Conservation (phyloP, 495 filamentous ascomycete species). For the Lepidopterella palustris region DNA sequence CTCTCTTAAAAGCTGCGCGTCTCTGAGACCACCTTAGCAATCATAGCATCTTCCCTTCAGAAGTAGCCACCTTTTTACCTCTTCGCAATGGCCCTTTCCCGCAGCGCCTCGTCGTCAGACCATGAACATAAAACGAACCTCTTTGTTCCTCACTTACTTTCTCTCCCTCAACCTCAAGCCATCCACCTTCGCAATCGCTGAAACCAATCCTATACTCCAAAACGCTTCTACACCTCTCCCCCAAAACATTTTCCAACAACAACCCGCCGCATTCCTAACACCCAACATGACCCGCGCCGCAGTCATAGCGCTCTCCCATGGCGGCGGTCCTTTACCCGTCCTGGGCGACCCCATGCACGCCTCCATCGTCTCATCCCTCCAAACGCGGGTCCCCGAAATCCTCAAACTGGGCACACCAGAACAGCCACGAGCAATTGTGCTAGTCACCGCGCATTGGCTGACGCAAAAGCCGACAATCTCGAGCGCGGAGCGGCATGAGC, state of each 20-base stretch:
- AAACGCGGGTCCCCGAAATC: slow-evolving; percentile 33
- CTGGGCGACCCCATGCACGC: slow-evolving; percentile 37
- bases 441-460: slow-evolving; percentile 42
- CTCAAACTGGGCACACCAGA: slow-evolving; percentile 36
- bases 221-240: background rate
- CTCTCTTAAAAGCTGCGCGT: background rate
- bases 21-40: background rate
- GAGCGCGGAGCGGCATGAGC: slow-evolving; percentile 31
- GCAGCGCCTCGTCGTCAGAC: background rate
- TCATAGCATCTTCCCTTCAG: background rate
- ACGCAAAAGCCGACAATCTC: slow-evolving; percentile 34
- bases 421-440: slow-evolving; percentile 37
- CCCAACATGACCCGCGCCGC: slow-evolving; percentile 29
- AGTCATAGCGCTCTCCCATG: slow-evolving; percentile 41
- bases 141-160: background rate
- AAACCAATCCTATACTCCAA: background rate
- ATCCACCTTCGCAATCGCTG: background rate
- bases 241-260: background rate
- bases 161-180: background rate
- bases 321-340: slow-evolving; percentile 41
- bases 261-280: background rate
- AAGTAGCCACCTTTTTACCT: background rate
- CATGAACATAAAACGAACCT: background rate
- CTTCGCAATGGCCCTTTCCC: background rate
- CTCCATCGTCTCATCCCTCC: slow-evolving; percentile 34